Conservation (phyloP, 2,329 filamentous ascomycete species). For the Fusarium sp. region DNA sequence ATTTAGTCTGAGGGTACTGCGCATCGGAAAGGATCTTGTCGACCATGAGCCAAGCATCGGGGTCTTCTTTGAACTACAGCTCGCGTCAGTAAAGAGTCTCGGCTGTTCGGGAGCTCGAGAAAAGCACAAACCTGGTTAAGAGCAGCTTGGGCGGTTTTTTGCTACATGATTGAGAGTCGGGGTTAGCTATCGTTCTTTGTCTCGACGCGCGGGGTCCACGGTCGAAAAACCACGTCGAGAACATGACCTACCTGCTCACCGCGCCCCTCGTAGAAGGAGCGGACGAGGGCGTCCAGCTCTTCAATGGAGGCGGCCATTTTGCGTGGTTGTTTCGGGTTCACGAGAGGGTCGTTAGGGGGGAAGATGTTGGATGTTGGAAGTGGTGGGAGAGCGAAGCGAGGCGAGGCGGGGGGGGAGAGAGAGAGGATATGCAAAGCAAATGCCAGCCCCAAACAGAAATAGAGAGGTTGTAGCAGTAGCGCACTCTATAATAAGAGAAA, state of each 20-base stretch:
- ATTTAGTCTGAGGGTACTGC: constrained; percentile 95
- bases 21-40: constrained; percentile 96
- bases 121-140: constrained; percentile 81
- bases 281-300: constrained; percentile 96
- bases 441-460: constrained; percentile 40
- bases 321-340: constrained; percentile 33
- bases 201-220: constrained; percentile 35
- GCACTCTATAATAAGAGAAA: constrained; percentile 23
- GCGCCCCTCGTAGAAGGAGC: constrained; percentile 96
- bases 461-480: constrained; percentile 27
- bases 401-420: constrained; percentile 47
- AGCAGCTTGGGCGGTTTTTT: constrained; percentile 94
- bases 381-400: constrained; percentile 39
- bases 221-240: constrained; percentile 31
- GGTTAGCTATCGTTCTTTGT: constrained; percentile 32
- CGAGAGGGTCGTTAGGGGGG: constrained; percentile 44
- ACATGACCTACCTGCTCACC: constrained; percentile 79
- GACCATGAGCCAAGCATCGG: constrained; percentile 96
- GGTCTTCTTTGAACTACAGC: constrained; percentile 94
- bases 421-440: constrained; percentile 41
- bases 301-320: constrained; percentile 79
- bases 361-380: constrained; percentile 38
- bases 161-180: constrained; percentile 64
- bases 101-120: neutral
- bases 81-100: constrained; percentile 27